A percentile compares a stretch with the other conserved stretches of the same genome.
Evolutionary conservation across 2,329 filamentous ascomycete species (phyloP).

Genomic region (Pseudogymnoascus sp.): DNA sequence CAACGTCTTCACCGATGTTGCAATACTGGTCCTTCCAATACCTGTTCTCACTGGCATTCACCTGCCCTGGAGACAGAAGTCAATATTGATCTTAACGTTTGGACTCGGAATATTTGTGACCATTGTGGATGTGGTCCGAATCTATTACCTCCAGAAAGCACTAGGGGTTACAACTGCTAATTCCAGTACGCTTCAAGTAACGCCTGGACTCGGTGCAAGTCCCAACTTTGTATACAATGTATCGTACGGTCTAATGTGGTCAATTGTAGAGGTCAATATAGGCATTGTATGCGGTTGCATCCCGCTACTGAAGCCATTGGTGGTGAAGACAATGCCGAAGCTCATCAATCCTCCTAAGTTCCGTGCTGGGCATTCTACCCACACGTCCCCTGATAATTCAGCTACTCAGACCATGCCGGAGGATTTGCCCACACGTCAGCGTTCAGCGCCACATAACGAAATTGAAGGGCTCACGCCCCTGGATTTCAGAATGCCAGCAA

Average conservation of each 20-base stretch:
- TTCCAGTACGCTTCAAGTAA: background rate
- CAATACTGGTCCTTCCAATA: constrained; percentile 76
- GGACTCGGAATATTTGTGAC: constrained; percentile 77
- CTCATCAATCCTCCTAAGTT: constrained; percentile 4
- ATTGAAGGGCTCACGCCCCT: background rate
- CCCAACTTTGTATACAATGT: constrained; percentile 61
- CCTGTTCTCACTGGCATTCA: constrained; percentile 78
- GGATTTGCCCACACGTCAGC: background rate
- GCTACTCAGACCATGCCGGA: background rate
- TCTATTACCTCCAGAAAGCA: constrained; percentile 70
- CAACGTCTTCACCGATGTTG: constrained; percentile 83
- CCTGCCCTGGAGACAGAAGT: constrained; percentile 73
- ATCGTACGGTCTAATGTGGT: constrained; percentile 83
- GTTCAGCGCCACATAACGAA: background rate
- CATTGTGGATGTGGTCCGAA: constrained; percentile 76
- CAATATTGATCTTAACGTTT: constrained; percentile 78
- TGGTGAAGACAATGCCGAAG: constrained; percentile 37
- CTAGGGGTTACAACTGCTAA: background rate
- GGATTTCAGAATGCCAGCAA: background rate
- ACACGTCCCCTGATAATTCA: background rate
- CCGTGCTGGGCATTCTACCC: background rate
- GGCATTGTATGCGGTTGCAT: constrained; percentile 83
- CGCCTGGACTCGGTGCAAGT: background rate
- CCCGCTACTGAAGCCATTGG: constrained; percentile 76
- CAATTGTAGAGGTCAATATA: constrained; percentile 78